Evolutionary conservation across 2,329 filamentous ascomycete genomes (phyloP), one percentile per base, ranked within the genome.

Genomic region (Neofusicoccum laricinum): DNA sequence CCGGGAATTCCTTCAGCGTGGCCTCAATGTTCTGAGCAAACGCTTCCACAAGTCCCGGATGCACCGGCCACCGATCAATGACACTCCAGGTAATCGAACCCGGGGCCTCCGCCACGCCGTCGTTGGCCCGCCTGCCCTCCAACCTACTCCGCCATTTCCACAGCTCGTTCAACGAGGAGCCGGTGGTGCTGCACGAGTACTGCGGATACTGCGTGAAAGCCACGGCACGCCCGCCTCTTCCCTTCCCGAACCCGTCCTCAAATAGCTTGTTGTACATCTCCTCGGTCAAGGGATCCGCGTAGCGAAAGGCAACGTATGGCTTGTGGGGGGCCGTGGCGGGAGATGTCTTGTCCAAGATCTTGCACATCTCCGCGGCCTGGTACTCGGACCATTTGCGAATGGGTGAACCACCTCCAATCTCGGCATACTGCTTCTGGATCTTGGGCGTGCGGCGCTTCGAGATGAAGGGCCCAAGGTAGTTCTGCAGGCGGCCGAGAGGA

Each of bases 161-260:
- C 40, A 99, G 80, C 80, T 99, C 95, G 73, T 99, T 99, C 64
- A 99, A 80, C 67, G 92, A 97, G 77, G 92, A 97, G 21, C 95
- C 95, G 0, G 95, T 99, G 1, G 95, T 99, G 19, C 93, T 97
- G 80, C 96, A 99, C 19, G 92, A 97, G 79, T 99, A 99, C 76
- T 99, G 95, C 2, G 95, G 95, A 72, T 99, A 99, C 78, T 99
- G 95, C 32, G 94, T 97, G 74, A 99, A 99, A 1, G 95, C 95
- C 4, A 99, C 93, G 1, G 96, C 95, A 65, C 95, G 86, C 2
- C 94, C 94, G n/a, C 93, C 93, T 66, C 88, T 92, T 4, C 94
- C 93, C 61, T 88, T 87, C 11, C 93, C 94, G 74, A 98, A 97
- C 0, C 95, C 95, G 75, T 99, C 95, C 7, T 87, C 88, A 25